Evolutionary conservation across 2,329 filamentous ascomycete species (phyloP), one percentile per base, ranked within the genome.

Genomic region (Nemania serpens): DNA sequence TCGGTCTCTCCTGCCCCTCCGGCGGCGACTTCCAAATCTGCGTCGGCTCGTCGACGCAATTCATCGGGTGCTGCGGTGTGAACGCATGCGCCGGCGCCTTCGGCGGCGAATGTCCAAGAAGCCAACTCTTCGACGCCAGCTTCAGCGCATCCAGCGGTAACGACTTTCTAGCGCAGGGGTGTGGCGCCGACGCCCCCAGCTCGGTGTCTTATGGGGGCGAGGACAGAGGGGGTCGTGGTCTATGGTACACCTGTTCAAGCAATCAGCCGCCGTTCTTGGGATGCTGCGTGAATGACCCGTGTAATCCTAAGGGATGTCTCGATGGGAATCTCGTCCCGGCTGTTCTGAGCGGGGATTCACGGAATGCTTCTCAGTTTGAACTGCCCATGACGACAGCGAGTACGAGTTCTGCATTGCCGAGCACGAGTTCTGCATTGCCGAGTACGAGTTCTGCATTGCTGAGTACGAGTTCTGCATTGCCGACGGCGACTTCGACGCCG

Each of bases 41-140:
- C 55, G 61, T 60, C 47, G 36, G 67, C 11, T 65, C 65, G 5
- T 59, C 64, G 9, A 65, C 71, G 5, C 68, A 68, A 4, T 80
- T 79, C 47, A 70, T 79, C 20, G 77, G 77, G 5, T 79, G 77
- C 65, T 79, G 78, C 64, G 64, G 62, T 10, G 56, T 61, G 5
- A 70, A 78, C 39, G 74, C 76, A 5, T 79, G 77, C 62, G 55
- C 67, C 3, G 13, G n/a, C 10, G 70, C 61, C n/a, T 71, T 70
- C 25, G 41, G 61, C 12, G 66, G 64, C 12, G 43, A 45, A 1
- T 79, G 77, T 56, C 63, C 70, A 0, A 62, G 58, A 36, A 72
- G 68, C 9, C 67, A 72, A 45, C 67, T 79, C 15, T 70, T 66
- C 29, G 50, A 69, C 5, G 74, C 69, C 10, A 73, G 58, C 52